Evolutionary conservation across 2,329 filamentous ascomycete species (phyloP), one percentile per base, ranked within the genome.

Genomic region (Aspergillus fumigatiaffinis): DNA sequence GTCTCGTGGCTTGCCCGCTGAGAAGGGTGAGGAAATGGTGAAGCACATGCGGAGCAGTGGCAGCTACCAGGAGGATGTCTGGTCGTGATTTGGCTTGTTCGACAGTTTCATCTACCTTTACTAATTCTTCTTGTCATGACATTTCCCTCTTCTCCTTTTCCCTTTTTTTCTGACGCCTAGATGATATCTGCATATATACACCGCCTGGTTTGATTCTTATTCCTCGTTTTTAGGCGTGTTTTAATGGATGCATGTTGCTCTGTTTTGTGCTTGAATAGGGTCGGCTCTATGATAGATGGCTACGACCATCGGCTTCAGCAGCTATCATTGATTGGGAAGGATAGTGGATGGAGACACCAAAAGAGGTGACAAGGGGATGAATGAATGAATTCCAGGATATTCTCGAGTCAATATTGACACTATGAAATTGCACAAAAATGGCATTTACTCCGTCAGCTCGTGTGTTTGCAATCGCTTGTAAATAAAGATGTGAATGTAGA

Each of bases 11-110:
- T 83, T 97, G 57, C 82, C 91, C 1, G 88, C 93, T 68, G 81
- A 88, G 62, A 96, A 96, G 83, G 94, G 86, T 14, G 94, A 99
- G 77, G 93, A 97, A 71, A 87, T 97, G 69, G 92, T 99, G 60
- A 99, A 97, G 85, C 88, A 88, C 68, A 97, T 99, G 93, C 88
- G 94, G 71, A 88, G 90, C 65, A 87, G 89, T 63, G 97, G 96
- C 76, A 91, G 94, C 76, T 99, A 99, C 81, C 95, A 99, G 83
- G 94, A 88, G 71, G 85, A 87, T 72, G 85, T 87, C 8, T 87
- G 85, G 85, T 87, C 84, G 73, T 87, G 72, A 74, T 66, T 56
- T 47, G 41, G 35, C 46, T 7, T 21, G 17, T 64, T 57, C 53
- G 53, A 51, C 42, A 53, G 55, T 38, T 53, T 57, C 35, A 28